Evolutionary conservation across 768 basidiomycete genomes (phyloP), one percentile per base, ranked within the genome.

Genomic region (Baorangia bicolor): DNA sequence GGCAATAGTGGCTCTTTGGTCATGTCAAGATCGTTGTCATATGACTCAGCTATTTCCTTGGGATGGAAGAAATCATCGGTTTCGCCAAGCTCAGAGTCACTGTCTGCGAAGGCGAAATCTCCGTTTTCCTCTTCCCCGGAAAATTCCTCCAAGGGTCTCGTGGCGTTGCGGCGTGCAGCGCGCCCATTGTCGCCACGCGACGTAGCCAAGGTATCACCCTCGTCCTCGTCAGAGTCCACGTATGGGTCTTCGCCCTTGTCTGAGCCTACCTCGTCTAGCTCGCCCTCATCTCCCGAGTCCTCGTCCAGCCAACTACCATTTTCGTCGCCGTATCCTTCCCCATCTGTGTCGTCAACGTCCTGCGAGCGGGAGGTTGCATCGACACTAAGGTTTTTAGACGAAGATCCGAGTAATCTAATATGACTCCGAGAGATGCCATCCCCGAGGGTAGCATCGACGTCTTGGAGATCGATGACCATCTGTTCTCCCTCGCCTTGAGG

Each of bases 381-480:
- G 28, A 84, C 74, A 2, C 75, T 78, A 33, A 98, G 80, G 12
- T 84, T 81, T 46, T 80, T 83, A 2, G 87, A 86, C 0, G 96
- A 98, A 2, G 88, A 83, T 16, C 85, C 92, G 34, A 98, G 84
- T 2, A 99, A 79, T 34, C 82, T 80, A 57, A 99, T 94, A 54
- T 90, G 82, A 63, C 91, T 92, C 53, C 81, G 81, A 18, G 86
- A 81, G 30, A 98, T 86, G 9, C 79, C 82, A 62, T 94, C 94
- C 56, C 87, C 94, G 28, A 99, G 85, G 0, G 95, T 98, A 3
- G 77, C 72, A 28, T 76, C 74, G 20, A 87, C 90, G 58, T 94
- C 97, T 71, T 99, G 97, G 14, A 99, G 78, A 69, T 92, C 90
- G 80, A 98, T 90, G 13, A 99, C 94, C 97, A 99, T 98, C 69